Evolutionary conservation across 78 protist species (phyloP).

Genomic region (Isochrysis galbana): DNA sequence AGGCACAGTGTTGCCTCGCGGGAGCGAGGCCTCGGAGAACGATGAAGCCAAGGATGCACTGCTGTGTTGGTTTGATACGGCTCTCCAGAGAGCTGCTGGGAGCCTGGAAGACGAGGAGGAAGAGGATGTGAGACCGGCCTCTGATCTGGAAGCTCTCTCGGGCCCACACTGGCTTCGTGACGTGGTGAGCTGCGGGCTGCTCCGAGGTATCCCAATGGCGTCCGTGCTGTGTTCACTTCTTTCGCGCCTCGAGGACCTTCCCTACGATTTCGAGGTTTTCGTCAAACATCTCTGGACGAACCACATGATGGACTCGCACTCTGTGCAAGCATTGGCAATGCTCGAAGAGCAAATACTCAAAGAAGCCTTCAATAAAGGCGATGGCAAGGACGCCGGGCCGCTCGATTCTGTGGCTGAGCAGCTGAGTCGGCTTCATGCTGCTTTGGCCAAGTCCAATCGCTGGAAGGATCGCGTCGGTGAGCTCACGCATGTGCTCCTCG

Average conservation of each 20-base stretch:
- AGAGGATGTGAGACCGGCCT: neutral
- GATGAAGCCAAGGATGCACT: neutral
- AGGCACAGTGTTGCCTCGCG: neutral
- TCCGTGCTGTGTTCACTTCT: neutral
- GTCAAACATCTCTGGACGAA: neutral
- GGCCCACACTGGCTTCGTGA: neutral
- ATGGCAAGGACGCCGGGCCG: neutral
- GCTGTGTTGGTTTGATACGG: neutral
- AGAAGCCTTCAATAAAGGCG: neutral
- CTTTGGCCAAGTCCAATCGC: neutral
- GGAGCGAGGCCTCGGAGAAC: neutral
- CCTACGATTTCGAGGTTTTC: neutral
- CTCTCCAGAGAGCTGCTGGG: neutral
- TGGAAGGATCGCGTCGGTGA: neutral
- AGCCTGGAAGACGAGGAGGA: neutral
- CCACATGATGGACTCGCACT: too few relatives aligned
- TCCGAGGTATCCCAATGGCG: neutral
- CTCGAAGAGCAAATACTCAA: neutral
- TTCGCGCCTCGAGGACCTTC: neutral
- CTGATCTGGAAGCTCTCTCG: neutral
- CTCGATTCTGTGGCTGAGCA: neutral
- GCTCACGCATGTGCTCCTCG: neutral
- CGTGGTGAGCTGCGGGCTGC: neutral
- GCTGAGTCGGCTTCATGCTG: neutral
- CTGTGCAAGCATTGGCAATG: too few relatives aligned